Percentiles rank a stretch among this genome's conserved stretches.
phyloP scores from a whole-genome alignment of 2,329 filamentous ascomycete genomes.

The Penicillium sp. region DNA sequence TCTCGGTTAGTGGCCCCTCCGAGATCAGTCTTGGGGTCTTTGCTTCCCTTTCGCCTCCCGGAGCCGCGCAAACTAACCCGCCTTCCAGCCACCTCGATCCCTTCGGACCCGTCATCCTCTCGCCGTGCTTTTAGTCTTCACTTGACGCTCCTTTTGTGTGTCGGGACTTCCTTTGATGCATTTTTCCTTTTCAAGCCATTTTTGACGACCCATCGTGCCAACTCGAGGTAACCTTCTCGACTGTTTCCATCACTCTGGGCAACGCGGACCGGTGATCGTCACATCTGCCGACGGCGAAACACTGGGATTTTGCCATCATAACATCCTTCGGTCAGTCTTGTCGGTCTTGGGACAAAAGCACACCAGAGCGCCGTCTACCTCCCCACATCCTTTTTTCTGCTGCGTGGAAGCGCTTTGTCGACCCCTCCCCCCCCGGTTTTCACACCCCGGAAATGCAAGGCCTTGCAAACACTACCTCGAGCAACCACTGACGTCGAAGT shows the following conservation, averaged over 20 bases:
- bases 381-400: not conserved
- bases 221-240: not conserved
- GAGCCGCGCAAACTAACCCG: constrained; percentile 29
- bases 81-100: constrained; percentile 38
- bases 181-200: constrained; percentile 5
- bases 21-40: constrained; percentile 2
- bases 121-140: constrained; percentile 22
- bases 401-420: constrained; percentile 13
- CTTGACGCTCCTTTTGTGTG: constrained; percentile 21
- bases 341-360: not conserved
- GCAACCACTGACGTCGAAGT: constrained; percentile 11
- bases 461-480: constrained; percentile 3
- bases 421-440: constrained; percentile 18
- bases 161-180: constrained; percentile 10
- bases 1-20: constrained; percentile 11
- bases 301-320: not conserved
- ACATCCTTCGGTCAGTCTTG: not conserved
- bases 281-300: constrained; percentile 2
- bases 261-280: constrained; percentile 13
- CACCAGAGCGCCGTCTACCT: not conserved
- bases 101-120: constrained; percentile 34
- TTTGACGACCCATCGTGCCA: constrained; percentile 6
- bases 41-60: constrained; percentile 18
- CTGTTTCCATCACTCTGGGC: constrained; percentile 15
- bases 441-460: not conserved